Evolutionary conservation across 31 red algal genomes (phyloP), one percentile per base, ranked within the genome.

Genomic region (Endocladia muricata): DNA sequence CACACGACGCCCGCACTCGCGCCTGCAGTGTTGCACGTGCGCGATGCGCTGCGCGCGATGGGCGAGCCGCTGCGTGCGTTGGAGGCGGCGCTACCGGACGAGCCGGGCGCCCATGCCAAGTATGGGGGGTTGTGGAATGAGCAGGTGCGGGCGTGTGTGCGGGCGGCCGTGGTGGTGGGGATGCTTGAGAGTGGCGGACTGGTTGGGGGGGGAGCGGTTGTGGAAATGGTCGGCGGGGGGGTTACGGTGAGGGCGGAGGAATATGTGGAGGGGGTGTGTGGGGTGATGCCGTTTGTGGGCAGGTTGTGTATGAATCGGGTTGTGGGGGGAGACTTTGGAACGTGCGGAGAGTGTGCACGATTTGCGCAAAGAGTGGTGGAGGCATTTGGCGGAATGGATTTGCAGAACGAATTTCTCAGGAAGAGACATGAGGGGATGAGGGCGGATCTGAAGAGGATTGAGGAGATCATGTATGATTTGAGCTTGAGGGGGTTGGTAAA

Each of bases 351-450:
- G 0, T 78, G 74, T 38, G 79, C 80, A 19, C 41, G 49, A 33
- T 97, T 93, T 76, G 78, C 68, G 17, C 59, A 61, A 4, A 43
- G 90, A 17, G 66, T 97, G n/a, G 72, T 79, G 36, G 89, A 80
- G 19, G 94, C 69, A 9, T 85, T 92, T 34, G 56, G 73, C 44
- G 63, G 79, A 47, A 47, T 97, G 6, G 93, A 93, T 74, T 89
- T 97, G 29, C 79, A 85, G 61, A 97, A 97, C 59, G 94, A 97
- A 68, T 65, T 65, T 60, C 58, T 97, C 25, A 67, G 94, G 17
- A 84, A 91, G 49, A 64, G 74, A 35, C 93, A 87, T 31, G 94
- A 97, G 40, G 94, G 89, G 2, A 55, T 97, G 13, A 97, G 93
- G 78, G 93, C 93, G 42, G 89, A 92, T n/a, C 61, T 97, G 9